phyloP scores from a whole-genome alignment of 306 rosid species.

The Hippophae gyantsensis region DNA sequence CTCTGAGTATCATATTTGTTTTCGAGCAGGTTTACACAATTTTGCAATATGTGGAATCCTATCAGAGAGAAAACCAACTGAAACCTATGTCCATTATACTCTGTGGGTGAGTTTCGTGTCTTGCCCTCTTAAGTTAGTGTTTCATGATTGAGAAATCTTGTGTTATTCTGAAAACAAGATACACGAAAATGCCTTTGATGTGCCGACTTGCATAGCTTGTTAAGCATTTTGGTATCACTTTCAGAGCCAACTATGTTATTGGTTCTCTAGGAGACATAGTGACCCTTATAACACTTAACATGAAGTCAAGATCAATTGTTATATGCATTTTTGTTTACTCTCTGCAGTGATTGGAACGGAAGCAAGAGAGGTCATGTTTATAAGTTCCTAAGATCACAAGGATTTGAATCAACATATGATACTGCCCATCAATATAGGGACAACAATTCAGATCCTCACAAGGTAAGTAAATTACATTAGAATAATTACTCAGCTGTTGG shows the following conservation, averaged over 20 bases:
- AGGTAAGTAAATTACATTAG: slow-evolving; percentile 35
- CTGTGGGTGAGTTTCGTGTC: slow-evolving; percentile 57
- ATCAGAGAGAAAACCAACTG: slow-evolving; percentile 73
- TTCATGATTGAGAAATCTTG: slow-evolving; percentile 3
- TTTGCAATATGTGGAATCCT: slow-evolving; percentile 77
- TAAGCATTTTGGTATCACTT: slow-evolving; percentile 9
- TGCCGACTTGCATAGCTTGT: slow-evolving; percentile 11
- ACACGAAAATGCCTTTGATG: slow-evolving; percentile 6
- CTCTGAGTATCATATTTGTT: not conserved
- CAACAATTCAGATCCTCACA: slow-evolving; percentile 64
- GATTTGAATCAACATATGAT: slow-evolving; percentile 92
- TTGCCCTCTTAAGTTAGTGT: slow-evolving; percentile 1
- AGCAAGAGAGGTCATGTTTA: slow-evolving; percentile 94
- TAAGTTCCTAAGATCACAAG: slow-evolving; percentile 84
- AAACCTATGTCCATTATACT: slow-evolving; percentile 82
- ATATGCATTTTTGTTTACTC: slow-evolving; percentile 4
- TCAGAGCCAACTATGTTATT: not conserved
- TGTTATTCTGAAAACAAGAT: not conserved
- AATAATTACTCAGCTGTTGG: not conserved
- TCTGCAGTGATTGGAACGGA: slow-evolving; percentile 93
- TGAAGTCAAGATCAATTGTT: not conserved
- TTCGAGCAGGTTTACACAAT: slow-evolving; percentile 68
- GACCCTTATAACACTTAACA: not conserved
- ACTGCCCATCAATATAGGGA: slow-evolving; percentile 67
- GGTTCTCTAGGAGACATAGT: not conserved